Percentiles rank a stretch among this genome's conserved stretches.
phyloP scores from a whole-genome alignment of 768 basidiomycete genomes.

The Mycena vitilis region DNA sequence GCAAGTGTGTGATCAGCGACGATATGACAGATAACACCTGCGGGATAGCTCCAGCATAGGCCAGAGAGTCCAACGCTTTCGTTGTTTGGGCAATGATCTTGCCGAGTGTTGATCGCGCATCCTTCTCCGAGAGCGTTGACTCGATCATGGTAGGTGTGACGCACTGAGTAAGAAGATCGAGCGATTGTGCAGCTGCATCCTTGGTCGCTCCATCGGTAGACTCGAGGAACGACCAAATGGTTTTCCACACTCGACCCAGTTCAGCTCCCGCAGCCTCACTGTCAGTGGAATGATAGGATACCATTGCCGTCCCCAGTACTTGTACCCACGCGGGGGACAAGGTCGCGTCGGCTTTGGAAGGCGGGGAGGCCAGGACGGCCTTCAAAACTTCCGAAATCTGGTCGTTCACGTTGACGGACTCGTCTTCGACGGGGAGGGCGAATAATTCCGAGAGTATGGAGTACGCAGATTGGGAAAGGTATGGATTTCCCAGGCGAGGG shows the following conservation, averaged over 20 bases:
- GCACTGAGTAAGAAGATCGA: slow-evolving; percentile 74
- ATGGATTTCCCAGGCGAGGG: slow-evolving; percentile 89
- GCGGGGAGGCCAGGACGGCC: slow-evolving; percentile 75
- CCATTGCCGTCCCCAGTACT: slow-evolving; percentile 79
- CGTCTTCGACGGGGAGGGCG: slow-evolving; percentile 61
- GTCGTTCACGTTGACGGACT: slow-evolving; percentile 58
- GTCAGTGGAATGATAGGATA: slow-evolving; percentile 68
- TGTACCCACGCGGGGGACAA: slow-evolving; percentile 84
- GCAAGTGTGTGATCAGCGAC: slow-evolving; percentile 73
- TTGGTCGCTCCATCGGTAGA: slow-evolving; percentile 70
- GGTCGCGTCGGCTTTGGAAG: slow-evolving; percentile 73
- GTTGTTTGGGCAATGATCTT: slow-evolving; percentile 72
- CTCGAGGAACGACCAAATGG: slow-evolving; percentile 82
- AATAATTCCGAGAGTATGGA: slow-evolving; percentile 88
- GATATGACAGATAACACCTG: slow-evolving; percentile 82
- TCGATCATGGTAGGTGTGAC: slow-evolving; percentile 73
- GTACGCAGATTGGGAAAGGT: slow-evolving; percentile 90
- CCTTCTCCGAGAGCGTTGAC: slow-evolving; percentile 60
- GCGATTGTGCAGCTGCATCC: slow-evolving; percentile 71
- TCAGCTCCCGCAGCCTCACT: slow-evolving; percentile 63
- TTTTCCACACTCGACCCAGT: slow-evolving; percentile 77
- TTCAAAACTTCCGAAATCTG: slow-evolving; percentile 73
- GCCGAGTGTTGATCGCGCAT: slow-evolving; percentile 65
- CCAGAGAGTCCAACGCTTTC: slow-evolving; percentile 77
- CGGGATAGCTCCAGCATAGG: slow-evolving; percentile 80